Evolutionary conservation across 2,329 filamentous ascomycete species (phyloP).

Genomic region (Rhinocladiella similis): DNA sequence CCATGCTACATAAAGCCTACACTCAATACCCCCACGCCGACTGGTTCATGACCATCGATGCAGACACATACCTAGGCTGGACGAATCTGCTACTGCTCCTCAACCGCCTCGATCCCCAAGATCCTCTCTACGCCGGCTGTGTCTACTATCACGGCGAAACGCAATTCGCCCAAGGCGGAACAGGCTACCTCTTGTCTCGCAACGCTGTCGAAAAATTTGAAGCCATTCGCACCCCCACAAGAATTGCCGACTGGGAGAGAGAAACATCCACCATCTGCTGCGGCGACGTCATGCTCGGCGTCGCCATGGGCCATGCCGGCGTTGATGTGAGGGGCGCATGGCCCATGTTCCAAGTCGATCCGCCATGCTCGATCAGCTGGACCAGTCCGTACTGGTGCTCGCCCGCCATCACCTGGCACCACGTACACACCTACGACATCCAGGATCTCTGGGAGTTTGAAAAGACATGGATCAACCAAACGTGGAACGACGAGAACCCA

Average conservation of each 20-base stretch:
- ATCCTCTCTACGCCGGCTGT: slow-evolving; percentile 21
- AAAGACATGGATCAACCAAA: slow-evolving; percentile 24
- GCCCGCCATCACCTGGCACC: slow-evolving; percentile 26
- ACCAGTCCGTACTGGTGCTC: slow-evolving; percentile 16
- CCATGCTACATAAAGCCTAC: slow-evolving; percentile 59
- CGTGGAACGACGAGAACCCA: slow-evolving; percentile 15
- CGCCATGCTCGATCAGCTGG: slow-evolving; percentile 18
- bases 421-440: slow-evolving; percentile 19
- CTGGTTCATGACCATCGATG: slow-evolving; percentile 56
- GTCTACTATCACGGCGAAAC: slow-evolving; percentile 23
- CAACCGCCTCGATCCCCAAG: slow-evolving; percentile 18
- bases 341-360: slow-evolving; percentile 27
- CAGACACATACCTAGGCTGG: slow-evolving; percentile 25
- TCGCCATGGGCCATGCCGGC: slow-evolving; percentile 21
- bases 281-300: slow-evolving; percentile 25
- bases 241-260: slow-evolving; percentile 23
- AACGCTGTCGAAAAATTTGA: slow-evolving; percentile 21
- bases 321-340: slow-evolving; percentile 22
- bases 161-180: slow-evolving; percentile 22
- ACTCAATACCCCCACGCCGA: slow-evolving; percentile 52
- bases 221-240: slow-evolving; percentile 13
- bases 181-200: slow-evolving; percentile 21
- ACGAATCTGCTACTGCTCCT: slow-evolving; percentile 21
- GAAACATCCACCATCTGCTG: slow-evolving; percentile 26
- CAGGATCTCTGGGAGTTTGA: slow-evolving; percentile 26